Evolutionary conservation across 148 eudicot species (phyloP), one percentile per base, ranked within the genome.

Genomic region (Chenopodium album): DNA sequence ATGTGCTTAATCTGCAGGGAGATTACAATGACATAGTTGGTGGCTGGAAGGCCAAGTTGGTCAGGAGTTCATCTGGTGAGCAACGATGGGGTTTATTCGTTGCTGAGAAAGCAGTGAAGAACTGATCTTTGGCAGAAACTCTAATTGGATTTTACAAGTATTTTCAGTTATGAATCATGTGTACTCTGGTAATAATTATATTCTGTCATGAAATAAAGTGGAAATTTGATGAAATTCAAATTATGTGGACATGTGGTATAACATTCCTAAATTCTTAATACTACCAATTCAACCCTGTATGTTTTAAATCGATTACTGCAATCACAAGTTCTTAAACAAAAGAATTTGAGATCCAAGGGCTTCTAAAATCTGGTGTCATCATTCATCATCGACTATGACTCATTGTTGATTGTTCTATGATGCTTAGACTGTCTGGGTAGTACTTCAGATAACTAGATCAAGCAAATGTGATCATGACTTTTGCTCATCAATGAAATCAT

Each of bases 61-160:
- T 91, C 2, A 88, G 98, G 84, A 91, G 88, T 76, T 83, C 92
- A 1, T 89, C 94, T 0, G 96, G 98, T 1, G 97, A 95, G 93
- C 98, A 95, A 85, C 87, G 90, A 34, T 93, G 98, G 98, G 98
- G 98, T 59, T 87, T 93, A 84, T 95, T 95, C 75, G 76, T 95
- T 52, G 98, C 92, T 71, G 76, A 82, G 89, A 88, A 94, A 91
- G 76, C 81, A 75, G 74, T 88, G 86, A 87, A 85, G 73, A 78
- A 82, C 59, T 84, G 83, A 83, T 60, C 41, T 34, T 4, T 31
- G 74, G 16, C 23, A 26, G 50, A 13, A 8, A 47, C 12, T 60
- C 3, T n/a, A 7, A 1, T 54, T 19, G 4, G 13, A 10, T 28
- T 28, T 63, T 34, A 74, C 66, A 23, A 66, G 83, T 52, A 76